phyloP scores from a whole-genome alignment of 768 basidiomycete genomes.

The Serendipita indica region DNA sequence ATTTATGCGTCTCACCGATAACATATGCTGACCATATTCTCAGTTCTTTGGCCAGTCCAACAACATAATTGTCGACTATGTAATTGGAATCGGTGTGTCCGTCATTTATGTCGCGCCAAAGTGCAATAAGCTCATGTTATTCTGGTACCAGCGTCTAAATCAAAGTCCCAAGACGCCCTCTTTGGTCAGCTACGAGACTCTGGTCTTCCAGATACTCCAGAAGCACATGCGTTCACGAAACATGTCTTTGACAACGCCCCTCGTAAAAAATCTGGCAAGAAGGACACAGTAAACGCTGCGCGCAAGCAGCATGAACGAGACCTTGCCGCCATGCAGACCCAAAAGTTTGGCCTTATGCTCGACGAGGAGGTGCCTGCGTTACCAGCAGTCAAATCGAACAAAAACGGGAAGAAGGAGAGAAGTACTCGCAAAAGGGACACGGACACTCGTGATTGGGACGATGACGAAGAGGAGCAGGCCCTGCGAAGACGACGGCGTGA shows the following conservation, averaged over 20 bases:
- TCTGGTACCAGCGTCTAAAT: constrained; percentile 46
- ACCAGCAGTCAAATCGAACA: constrained; percentile 25
- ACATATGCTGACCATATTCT: constrained; percentile 8
- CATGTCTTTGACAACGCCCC: constrained; percentile 69
- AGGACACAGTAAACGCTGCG: constrained; percentile 31
- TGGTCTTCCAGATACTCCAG: constrained; percentile 69
- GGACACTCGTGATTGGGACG: constrained; percentile 76
- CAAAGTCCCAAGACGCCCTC: constrained; percentile 67
- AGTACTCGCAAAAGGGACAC: constrained; percentile 57
- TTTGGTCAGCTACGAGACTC: constrained; percentile 58
- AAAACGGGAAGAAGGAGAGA: constrained; percentile 23
- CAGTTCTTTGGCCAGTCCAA: constrained; percentile 79
- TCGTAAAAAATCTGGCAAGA: constrained; percentile 47
- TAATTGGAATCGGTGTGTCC: constrained; percentile 62
- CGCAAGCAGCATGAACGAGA: constrained; percentile 64
- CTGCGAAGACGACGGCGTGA: constrained; percentile 44
- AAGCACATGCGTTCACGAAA: constrained; percentile 63
- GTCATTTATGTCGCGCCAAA: background rate
- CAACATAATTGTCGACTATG: constrained; percentile 70
- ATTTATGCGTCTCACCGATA: background rate
- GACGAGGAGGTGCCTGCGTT: constrained; percentile 45
- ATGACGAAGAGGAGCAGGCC: constrained; percentile 66
- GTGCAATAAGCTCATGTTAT: constrained; percentile 9
- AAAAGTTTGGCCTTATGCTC: constrained; percentile 68
- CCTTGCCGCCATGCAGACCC: constrained; percentile 47